Base-by-base conservation (phyloP, 495 filamentous ascomycete genomes). In the Penicillium subrubescens region DNA sequence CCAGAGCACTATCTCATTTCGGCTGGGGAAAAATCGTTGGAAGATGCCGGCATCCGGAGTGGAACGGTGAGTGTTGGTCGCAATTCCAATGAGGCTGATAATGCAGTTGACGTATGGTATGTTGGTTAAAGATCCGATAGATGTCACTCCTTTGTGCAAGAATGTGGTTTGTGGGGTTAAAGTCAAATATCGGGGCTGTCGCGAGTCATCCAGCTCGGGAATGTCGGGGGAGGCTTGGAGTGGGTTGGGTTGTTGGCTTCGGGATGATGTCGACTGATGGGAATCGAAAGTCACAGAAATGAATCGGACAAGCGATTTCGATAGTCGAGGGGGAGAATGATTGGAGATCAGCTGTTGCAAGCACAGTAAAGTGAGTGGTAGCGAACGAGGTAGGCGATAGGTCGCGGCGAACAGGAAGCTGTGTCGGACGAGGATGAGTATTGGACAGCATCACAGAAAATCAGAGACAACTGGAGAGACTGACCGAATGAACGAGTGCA, bases 1-100 rank as follows among this genome's bases (percentile, higher is more conserved):
- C 78, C 78, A 78, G 77, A 79, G 78, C 69, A 75, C 76, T 79
- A 81, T 75, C 67, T 73, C 75, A 77, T 80, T 21, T 67, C 54
- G 66, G 66, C 64, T 58, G 63, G 57, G 65, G 53, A 41, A 60
- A 58, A 7, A 29, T 59, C 55, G 43, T 19, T 62, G 46, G 19
- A 58, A 57, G 21, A 21, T 23, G 37, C 34, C 35, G 51, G 60
- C 56, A 60, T 67, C 59, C 66, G 62, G 63, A 14, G 14, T 29
- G 3, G 14, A n/a, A 34, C n/a, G n/a, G 21, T 46, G 8, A 52
- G 6, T 31, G 1, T 52, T 5, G 48, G 25, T 4, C 25, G 14
- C 48, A 31, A 29, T 17, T 31, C 25, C 6, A 23, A 51, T 51
- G 48, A 56, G 53, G 31, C n/a, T 56, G 31, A 23, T 56, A 21